phyloP scores from a whole-genome alignment of 352 stramenopile genomes.

The Phytophthora pisi region DNA sequence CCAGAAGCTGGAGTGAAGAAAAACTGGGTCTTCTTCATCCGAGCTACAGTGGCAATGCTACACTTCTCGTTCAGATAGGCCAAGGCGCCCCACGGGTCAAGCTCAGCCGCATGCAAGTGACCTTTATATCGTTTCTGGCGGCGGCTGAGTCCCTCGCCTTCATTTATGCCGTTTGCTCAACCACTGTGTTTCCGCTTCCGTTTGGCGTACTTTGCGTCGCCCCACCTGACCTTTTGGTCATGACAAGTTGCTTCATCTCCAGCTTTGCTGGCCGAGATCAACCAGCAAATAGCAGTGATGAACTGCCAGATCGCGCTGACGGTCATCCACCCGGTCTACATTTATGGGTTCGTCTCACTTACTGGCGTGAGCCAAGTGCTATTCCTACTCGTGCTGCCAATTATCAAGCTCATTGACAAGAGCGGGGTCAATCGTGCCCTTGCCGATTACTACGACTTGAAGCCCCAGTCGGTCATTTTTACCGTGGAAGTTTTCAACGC shows the following conservation, averaged over 20 bases:
- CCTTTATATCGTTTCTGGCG: neutral
- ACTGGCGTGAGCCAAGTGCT: neutral
- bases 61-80: neutral
- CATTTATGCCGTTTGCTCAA: neutral
- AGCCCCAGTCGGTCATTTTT: neutral
- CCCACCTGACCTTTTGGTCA: neutral
- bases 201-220: neutral
- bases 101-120: neutral
- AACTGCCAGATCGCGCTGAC: neutral
- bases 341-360: neutral
- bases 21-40: constrained; percentile 1
- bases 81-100: neutral
- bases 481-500: neutral
- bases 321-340: neutral
- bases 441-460: neutral
- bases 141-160: neutral
- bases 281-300: neutral
- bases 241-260: neutral
- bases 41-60: neutral
- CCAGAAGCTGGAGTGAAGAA: neutral
- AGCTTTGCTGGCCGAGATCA: neutral
- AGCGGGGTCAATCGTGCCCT: neutral
- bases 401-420: neutral
- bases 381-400: neutral
- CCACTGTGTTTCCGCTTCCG: neutral